Conservation (phyloP, 176 grass and related monocot species). For the Triticum monococcum region DNA sequence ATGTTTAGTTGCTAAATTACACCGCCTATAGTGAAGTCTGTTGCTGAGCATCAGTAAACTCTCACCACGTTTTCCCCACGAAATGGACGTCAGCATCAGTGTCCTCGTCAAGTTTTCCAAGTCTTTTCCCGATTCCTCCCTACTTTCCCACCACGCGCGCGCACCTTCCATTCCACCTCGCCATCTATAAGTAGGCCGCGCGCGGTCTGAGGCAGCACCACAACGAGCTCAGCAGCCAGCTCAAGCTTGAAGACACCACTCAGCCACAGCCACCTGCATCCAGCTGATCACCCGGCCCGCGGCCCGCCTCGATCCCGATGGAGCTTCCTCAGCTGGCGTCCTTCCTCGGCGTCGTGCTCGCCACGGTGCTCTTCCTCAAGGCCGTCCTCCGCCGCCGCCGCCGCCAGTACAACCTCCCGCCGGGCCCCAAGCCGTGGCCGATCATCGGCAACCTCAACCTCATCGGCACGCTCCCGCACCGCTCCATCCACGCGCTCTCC, state of each 20-base stretch:
- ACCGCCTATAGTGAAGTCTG: too few relatives aligned
- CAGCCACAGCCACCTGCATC: background rate
- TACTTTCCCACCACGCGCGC: conserved; percentile 6
- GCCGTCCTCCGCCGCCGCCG: conserved; percentile 21
- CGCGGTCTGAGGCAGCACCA: too few relatives aligned
- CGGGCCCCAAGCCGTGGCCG: too few relatives aligned
- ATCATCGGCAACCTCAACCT: too few relatives aligned
- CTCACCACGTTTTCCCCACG: background rate
- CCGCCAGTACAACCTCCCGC: background rate
- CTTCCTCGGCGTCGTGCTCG: conserved; percentile 39
- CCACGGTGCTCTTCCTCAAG: conserved; percentile 41
- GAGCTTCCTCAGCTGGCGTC: conserved; percentile 29
- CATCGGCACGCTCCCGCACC: too few relatives aligned
- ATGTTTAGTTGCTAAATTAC: too few relatives aligned
- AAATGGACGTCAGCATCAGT: background rate
- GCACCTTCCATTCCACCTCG: too few relatives aligned
- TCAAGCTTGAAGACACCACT: background rate
- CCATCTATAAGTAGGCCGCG: too few relatives aligned
- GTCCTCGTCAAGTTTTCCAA: background rate
- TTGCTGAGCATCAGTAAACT: too few relatives aligned
- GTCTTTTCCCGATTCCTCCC: conserved; percentile 27
- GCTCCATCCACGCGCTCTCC: too few relatives aligned
- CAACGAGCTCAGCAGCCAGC: too few relatives aligned
- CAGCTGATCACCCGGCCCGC: background rate
- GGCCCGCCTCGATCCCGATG: conserved; percentile 24